Conservation (phyloP, 176 grass and related monocot species). For the Thinopyrum elongatum region DNA sequence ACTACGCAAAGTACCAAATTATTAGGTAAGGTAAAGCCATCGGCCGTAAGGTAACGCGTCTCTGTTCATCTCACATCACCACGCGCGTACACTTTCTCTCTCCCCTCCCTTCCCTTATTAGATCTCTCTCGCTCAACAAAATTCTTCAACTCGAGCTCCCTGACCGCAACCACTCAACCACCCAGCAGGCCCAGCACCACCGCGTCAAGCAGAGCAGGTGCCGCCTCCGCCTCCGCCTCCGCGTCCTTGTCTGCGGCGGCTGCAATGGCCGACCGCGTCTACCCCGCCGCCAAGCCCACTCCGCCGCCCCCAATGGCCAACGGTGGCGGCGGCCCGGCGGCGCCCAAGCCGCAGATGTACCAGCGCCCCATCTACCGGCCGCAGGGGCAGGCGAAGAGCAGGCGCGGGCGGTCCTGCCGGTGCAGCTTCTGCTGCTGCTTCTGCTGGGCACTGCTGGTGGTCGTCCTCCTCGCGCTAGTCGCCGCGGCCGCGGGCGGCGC, state of each 20-base stretch:
- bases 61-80: conserved; percentile 30
- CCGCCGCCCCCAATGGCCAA: conserved; percentile 41
- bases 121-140: conserved; percentile 7
- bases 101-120: conserved; percentile 29
- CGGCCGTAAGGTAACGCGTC: conserved; percentile 56
- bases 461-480: conserved; percentile 57
- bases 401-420: conserved; percentile 51
- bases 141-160: conserved; percentile 5
- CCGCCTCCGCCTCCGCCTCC: neutral
- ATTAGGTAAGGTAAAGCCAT: conserved; percentile 60
- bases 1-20: conserved; percentile 28
- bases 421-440: conserved; percentile 67
- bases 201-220: neutral
- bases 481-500: conserved; percentile 54
- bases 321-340: conserved; percentile 12
- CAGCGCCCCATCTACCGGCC: conserved; percentile 77
- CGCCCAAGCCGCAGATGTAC: conserved; percentile 73
- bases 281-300: conserved; percentile 69
- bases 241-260: neutral
- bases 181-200: too few species aligned
- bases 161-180: neutral
- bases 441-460: conserved; percentile 54
- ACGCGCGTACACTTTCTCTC: neutral
- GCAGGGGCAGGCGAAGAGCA: conserved; percentile 24
- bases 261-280: conserved; percentile 77